These are phyloP conservation scores for Wickerhamiella occidentalis DNA, from an alignment of 805 yeast genomes.

Conservation along the genomic window DNA sequence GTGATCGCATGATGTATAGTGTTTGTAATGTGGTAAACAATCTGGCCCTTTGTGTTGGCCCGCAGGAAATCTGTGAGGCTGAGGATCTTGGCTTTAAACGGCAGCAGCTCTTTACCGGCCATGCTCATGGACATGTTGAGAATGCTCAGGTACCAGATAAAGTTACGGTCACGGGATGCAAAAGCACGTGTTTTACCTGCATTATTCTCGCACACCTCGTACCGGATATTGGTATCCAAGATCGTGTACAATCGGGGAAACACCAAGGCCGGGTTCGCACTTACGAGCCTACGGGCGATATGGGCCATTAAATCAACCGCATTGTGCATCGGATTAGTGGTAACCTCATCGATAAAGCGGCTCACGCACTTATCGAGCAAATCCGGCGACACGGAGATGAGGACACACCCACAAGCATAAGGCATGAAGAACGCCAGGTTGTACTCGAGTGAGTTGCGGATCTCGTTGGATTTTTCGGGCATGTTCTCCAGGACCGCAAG, in stretches of 20 bases:
- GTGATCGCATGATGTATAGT: slow-evolving; percentile 56
- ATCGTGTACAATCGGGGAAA: slow-evolving; percentile 35
- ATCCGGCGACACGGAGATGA: slow-evolving; percentile 25
- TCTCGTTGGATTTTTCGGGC: slow-evolving; percentile 44
- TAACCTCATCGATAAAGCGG: slow-evolving; percentile 38
- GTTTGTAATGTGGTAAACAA: slow-evolving; percentile 48
- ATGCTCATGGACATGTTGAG: slow-evolving; percentile 60
- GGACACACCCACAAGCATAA: slow-evolving; percentile 29
- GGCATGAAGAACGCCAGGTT: slow-evolving; percentile 32
- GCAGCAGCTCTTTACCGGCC: slow-evolving; percentile 42
- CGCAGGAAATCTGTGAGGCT: slow-evolving; percentile 36
- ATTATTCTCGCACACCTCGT: slow-evolving; percentile 60
- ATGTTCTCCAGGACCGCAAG: slow-evolving; percentile 56
- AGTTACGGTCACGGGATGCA: slow-evolving; percentile 62
- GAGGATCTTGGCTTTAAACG: slow-evolving; percentile 35
- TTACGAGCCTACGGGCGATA: slow-evolving; percentile 58
- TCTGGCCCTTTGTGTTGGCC: slow-evolving; percentile 47
- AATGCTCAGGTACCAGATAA: slow-evolving; percentile 59
- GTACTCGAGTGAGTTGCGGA: slow-evolving; percentile 34
- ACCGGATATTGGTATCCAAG: slow-evolving; percentile 42
- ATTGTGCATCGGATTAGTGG: slow-evolving; percentile 43
- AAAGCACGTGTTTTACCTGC: slow-evolving; percentile 66
- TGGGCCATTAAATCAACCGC: slow-evolving; percentile 58
- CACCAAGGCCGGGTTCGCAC: slow-evolving; percentile 43
- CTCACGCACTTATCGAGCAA: slow-evolving; percentile 23